phyloP scores from a whole-genome alignment of 2,329 filamentous ascomycete genomes.

The Scedosporium aurantiacum region DNA sequence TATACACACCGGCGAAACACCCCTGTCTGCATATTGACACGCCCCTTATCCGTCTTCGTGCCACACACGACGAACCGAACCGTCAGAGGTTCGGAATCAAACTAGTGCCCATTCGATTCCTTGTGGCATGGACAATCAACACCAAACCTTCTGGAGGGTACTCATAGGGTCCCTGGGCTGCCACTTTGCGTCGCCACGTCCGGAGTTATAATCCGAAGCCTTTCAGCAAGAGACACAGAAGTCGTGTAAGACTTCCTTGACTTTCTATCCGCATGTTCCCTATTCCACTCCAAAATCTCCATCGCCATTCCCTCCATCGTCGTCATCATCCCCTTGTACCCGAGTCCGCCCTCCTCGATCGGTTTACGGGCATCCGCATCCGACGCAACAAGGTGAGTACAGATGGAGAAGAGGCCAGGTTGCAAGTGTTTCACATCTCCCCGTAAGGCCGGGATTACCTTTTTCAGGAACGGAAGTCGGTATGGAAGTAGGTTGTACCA shows the following conservation, averaged over 20 bases:
- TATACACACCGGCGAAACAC: too few species aligned
- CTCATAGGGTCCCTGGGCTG: neutral
- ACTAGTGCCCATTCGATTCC: too few species aligned
- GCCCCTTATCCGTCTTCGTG: too few species aligned
- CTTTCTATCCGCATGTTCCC: neutral
- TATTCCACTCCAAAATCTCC: conserved; percentile 30
- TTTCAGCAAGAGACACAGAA: neutral
- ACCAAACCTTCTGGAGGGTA: too few species aligned
- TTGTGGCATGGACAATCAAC: too few species aligned
- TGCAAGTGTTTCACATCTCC: conserved; percentile 24
- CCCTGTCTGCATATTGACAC: too few species aligned
- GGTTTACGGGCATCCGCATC: conserved; percentile 23
- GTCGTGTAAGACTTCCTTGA: neutral
- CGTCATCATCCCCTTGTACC: conserved; percentile 22
- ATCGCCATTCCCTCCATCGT: conserved; percentile 29
- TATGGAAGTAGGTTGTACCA: conserved; percentile 20
- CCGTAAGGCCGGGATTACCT: conserved; percentile 16
- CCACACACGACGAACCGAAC: too few species aligned
- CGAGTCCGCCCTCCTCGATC: conserved; percentile 28
- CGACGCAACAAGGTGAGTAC: conserved; percentile 22
- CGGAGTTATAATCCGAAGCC: neutral
- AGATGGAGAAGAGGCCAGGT: conserved; percentile 24
- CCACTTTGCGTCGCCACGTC: neutral
- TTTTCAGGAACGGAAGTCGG: conserved; percentile 13
- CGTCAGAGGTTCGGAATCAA: too few species aligned